Conservation (phyloP, 148 eudicot genomes). For the Oxyria digyna region DNA sequence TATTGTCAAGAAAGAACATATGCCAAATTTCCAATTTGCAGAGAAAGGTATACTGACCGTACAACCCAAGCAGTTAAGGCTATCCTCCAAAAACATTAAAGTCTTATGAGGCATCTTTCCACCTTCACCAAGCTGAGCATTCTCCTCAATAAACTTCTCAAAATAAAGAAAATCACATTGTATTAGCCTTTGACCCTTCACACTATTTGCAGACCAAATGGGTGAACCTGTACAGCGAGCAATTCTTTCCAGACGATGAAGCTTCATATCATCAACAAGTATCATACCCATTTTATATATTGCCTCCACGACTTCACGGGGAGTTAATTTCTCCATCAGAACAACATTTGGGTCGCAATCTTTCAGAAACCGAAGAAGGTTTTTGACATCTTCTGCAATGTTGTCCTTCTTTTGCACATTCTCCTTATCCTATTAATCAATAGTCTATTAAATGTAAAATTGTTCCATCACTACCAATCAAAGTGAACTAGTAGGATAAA, state of each 20-base stretch:
- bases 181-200: conserved; percentile 39
- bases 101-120: conserved; percentile 74
- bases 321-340: conserved; percentile 81
- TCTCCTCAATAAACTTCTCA: conserved; percentile 75
- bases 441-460: conserved; percentile 5
- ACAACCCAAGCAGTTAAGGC: conserved; percentile 66
- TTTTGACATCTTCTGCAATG: neutral
- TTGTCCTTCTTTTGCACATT: conserved; percentile 11
- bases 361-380: conserved; percentile 41
- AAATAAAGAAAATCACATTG: conserved; percentile 64
- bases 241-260: conserved; percentile 80
- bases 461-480: conserved; percentile 5
- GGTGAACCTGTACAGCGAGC: conserved; percentile 80
- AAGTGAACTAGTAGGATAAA: neutral
- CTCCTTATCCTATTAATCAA: conserved; percentile 34
- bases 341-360: conserved; percentile 63
- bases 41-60: conserved; percentile 42
- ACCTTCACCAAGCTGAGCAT: conserved; percentile 39
- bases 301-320: conserved; percentile 63
- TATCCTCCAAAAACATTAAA: conserved; percentile 86
- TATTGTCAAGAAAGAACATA: neutral
- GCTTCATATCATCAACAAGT: conserved; percentile 87
- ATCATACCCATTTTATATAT: conserved; percentile 68
- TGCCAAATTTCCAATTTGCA: neutral
- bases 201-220: conserved; percentile 44